Conservation (phyloP, 352 stramenopile species). For the Globisporangium viniferum region DNA sequence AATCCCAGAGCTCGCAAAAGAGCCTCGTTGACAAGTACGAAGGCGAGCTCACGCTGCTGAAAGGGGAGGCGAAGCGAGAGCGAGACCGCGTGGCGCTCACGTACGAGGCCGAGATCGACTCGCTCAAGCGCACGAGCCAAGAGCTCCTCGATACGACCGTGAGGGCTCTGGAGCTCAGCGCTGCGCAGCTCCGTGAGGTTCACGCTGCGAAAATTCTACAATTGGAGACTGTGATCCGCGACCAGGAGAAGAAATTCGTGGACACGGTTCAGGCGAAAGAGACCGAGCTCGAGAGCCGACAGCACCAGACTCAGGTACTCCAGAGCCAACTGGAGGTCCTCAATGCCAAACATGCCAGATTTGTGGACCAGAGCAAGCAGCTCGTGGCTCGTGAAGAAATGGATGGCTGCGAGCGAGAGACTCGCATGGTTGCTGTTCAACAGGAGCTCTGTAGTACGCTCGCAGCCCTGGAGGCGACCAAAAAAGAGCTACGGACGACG, state of each 20-base stretch:
- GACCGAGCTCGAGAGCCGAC: slow-evolving; percentile 21
- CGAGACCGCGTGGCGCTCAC: slow-evolving; percentile 22
- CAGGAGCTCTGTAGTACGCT: slow-evolving; percentile 19
- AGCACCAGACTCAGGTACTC: slow-evolving; percentile 22
- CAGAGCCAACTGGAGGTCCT: slow-evolving; percentile 22
- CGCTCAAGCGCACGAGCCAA: slow-evolving; percentile 20
- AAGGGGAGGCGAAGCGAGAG: slow-evolving; percentile 20
- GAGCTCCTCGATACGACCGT: not conserved
- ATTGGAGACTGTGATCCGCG: slow-evolving; percentile 45
- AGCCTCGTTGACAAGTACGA: slow-evolving; percentile 16
- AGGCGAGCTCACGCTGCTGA: slow-evolving; percentile 5
- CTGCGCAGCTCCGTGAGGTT: slow-evolving; percentile 39
- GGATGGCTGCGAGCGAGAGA: slow-evolving; percentile 33
- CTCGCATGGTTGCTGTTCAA: slow-evolving; percentile 24
- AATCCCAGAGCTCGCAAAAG: slow-evolving; percentile 14
- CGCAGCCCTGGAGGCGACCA: slow-evolving; percentile 23
- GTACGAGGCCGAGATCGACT: slow-evolving; percentile 53
- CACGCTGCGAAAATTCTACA: slow-evolving; percentile 36
- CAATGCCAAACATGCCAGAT: slow-evolving; percentile 10
- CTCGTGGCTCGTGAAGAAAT: slow-evolving; percentile 38
- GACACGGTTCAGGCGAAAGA: slow-evolving; percentile 23
- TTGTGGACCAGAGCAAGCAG: slow-evolving; percentile 22
- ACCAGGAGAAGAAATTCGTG: slow-evolving; percentile 31
- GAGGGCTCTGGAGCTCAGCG: slow-evolving; percentile 26
- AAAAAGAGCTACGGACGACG: slow-evolving; percentile 26